Evolutionary conservation across 257 asterid genomes (phyloP), one percentile per base, ranked within the genome.

Genomic region (Cruciata laevipes): DNA sequence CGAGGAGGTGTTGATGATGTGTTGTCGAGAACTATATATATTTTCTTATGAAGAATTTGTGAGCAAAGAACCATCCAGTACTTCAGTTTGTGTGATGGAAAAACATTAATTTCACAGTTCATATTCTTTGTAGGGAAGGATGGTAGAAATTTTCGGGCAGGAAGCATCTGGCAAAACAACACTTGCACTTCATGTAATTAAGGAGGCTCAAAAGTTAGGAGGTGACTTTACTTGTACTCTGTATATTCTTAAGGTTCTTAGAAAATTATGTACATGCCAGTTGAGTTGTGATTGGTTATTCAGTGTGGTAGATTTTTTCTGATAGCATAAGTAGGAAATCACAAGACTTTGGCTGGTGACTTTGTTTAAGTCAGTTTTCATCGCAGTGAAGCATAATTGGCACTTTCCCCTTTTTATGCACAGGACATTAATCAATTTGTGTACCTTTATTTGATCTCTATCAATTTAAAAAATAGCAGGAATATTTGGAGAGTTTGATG

Each of bases 141-240:
- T 94, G 81, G 85, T 94, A 31, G 97, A 94, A 78, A 81, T 94
- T 37, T 94, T 85, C 67, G 97, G 99, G 67, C 95, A 82, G 71
- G 99, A 94, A 84, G 97, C 97, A 73, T 90, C 97, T 7, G 99
- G 99, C 71, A 90, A 94, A 95, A 94, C 99, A 24, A 90, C 97
- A 23, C 92, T 94, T 30, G 97, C 99, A 16, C 81, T 94, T 49
- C 97, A 94, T 81, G 85, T 85, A 57, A 81, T 94, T 77, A 88
- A 77, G 82, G 97, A 94, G 85, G 99, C 99, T 70, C 99, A 94
- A 66, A 90, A 84, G 81, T 95, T 84, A 71, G 97, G 97, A 90
- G 99, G 99, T 93, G 69, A 68, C 67, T 55, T 9, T 25, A 20
- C 31, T 70, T 68, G 5, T 61, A 32, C 14, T 37, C 51, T 20